These are phyloP conservation scores for Saccharomycopsis lassenensis DNA, from an alignment of 805 yeast genomes.

Conservation along the genomic window DNA sequence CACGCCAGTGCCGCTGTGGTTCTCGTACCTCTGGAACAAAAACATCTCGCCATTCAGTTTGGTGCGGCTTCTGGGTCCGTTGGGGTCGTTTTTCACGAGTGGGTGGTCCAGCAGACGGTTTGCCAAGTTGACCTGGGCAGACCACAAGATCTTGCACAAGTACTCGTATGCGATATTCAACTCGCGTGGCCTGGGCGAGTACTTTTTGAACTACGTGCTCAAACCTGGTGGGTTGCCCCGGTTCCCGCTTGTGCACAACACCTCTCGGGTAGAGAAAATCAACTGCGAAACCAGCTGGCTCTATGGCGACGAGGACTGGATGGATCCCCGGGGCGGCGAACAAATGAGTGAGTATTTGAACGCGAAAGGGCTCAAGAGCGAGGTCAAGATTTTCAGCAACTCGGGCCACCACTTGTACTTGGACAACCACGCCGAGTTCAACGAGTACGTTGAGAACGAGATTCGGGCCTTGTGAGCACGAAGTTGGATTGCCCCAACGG, in stretches of 20 bases:
- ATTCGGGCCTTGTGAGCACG: too few species aligned
- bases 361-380: conserved; percentile 21
- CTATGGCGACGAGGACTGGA: conserved; percentile 76
- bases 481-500: too few species aligned
- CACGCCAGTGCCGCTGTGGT: conserved; percentile 62
- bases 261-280: conserved; percentile 34
- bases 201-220: conserved; percentile 69
- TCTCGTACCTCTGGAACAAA: conserved; percentile 70
- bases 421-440: conserved; percentile 50
- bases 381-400: conserved; percentile 34
- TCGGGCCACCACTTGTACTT: conserved; percentile 76
- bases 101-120: conserved; percentile 87
- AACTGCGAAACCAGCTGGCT: conserved; percentile 62
- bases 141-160: conserved; percentile 49
- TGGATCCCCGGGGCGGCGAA: conserved; percentile 35
- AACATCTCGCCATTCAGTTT: conserved; percentile 79
- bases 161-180: conserved; percentile 81
- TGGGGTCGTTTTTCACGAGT: conserved; percentile 77
- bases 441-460: too few species aligned
- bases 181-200: conserved; percentile 87
- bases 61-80: conserved; percentile 66
- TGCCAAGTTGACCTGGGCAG: conserved; percentile 38
- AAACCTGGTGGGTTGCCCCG: conserved; percentile 92
- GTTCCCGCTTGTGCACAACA: conserved; percentile 43
- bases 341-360: conserved; percentile 24